Evolutionary conservation across 164 flowering plant species (phyloP).

Genomic region (Annona squamosa): DNA sequence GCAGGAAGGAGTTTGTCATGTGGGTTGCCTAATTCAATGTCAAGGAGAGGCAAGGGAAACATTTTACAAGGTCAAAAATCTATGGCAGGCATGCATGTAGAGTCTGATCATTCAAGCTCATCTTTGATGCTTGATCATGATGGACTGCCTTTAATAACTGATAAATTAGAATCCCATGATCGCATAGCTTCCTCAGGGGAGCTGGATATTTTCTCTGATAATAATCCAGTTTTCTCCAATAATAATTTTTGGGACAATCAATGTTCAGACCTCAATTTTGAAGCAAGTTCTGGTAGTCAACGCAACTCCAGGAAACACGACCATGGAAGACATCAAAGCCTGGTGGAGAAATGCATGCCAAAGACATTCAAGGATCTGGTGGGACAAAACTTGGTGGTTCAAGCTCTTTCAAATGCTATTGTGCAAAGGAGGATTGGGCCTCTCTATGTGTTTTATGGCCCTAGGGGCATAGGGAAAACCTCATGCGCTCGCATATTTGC

Average conservation of each 20-base stretch:
- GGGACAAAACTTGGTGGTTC: constrained; percentile 83
- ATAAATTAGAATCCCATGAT: constrained; percentile 62
- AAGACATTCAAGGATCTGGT: constrained; percentile 79
- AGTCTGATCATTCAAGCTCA: constrained; percentile 49
- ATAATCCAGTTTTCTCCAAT: constrained; percentile 25
- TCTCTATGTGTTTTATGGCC: constrained; percentile 88
- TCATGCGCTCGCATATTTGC: constrained; percentile 93
- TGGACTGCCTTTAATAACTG: constrained; percentile 70
- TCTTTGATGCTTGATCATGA: constrained; percentile 59
- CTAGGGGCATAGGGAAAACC: constrained; percentile 97
- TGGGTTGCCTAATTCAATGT: constrained; percentile 73
- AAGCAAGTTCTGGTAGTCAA: constrained; percentile 50
- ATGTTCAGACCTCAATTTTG: constrained; percentile 78
- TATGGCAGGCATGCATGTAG: constrained; percentile 33
- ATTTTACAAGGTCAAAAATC: constrained; percentile 30
- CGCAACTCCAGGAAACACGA: constrained; percentile 25
- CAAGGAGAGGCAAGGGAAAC: constrained; percentile 36
- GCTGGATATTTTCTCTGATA: constrained; percentile 54
- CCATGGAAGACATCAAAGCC: constrained; percentile 57
- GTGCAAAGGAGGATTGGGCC: constrained; percentile 61
- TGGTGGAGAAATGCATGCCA: constrained; percentile 90
- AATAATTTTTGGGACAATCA: constrained; percentile 43
- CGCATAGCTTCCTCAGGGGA: constrained; percentile 76
- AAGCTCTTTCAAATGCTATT: constrained; percentile 93
- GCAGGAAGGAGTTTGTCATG: constrained; percentile 96